A percentile compares a stretch with the other conserved stretches of the same genome.
Evolutionary conservation across 2,329 filamentous ascomycete species (phyloP).

Genomic region (Diaporthe capsici): DNA sequence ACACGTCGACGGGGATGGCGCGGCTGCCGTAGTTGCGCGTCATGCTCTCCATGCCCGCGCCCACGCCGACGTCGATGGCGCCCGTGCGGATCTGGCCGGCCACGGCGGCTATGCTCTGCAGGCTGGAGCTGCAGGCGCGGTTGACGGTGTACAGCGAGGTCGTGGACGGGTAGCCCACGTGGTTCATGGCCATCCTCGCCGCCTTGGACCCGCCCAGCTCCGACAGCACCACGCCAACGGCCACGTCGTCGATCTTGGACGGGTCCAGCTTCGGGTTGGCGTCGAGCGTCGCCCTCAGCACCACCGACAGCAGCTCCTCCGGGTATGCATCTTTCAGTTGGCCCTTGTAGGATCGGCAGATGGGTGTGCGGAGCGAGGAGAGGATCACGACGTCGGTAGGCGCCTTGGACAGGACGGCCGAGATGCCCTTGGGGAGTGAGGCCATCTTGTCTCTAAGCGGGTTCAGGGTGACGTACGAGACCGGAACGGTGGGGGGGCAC

Average conservation of each 20-base stretch:
- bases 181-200: constrained; percentile 90
- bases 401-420: constrained; percentile 82
- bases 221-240: constrained; percentile 89
- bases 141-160: constrained; percentile 90
- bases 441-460: constrained; percentile 53
- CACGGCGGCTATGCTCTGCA: constrained; percentile 82
- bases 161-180: constrained; percentile 80
- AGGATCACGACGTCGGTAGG: constrained; percentile 90
- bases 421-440: constrained; percentile 73
- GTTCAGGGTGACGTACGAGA: neutral
- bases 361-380: constrained; percentile 89
- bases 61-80: constrained; percentile 81
- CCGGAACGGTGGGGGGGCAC: constrained; percentile 1
- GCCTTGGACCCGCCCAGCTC: constrained; percentile 94
- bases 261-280: constrained; percentile 81
- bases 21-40: constrained; percentile 87
- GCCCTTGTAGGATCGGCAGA: constrained; percentile 87
- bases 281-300: constrained; percentile 76
- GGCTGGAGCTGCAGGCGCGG: constrained; percentile 84
- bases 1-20: constrained; percentile 87
- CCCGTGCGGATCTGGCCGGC: constrained; percentile 83
- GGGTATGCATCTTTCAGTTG: constrained; percentile 90
- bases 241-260: constrained; percentile 81
- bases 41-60: constrained; percentile 97
- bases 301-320: constrained; percentile 84